Evolutionary conservation across 2,329 filamentous ascomycete genomes (phyloP).

Genomic region (Paraphaeosphaeria minitans): DNA sequence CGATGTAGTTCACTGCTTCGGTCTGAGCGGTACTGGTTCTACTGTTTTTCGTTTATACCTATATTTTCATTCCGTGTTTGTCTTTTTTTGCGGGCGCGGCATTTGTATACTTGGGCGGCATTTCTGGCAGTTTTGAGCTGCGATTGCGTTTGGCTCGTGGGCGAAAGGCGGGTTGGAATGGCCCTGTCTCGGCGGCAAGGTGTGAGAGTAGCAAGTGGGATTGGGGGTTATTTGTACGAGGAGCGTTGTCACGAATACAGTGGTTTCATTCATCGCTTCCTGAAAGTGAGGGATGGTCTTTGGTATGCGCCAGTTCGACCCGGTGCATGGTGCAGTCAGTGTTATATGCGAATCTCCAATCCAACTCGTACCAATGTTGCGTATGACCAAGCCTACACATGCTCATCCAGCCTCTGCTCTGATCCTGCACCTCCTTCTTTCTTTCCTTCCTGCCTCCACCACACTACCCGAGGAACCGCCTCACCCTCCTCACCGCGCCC

Average conservation of each 20-base stretch:
- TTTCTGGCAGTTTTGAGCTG: conserved; percentile 5
- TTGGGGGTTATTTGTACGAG: neutral
- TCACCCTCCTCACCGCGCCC: conserved; percentile 33
- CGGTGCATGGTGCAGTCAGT: too few species aligned
- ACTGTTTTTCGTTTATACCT: neutral
- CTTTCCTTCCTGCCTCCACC: neutral
- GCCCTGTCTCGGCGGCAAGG: too few species aligned
- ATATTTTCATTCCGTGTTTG: neutral
- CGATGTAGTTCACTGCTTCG: neutral
- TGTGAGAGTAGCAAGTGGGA: neutral
- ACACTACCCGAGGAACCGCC: conserved; percentile 32
- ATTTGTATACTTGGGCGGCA: conserved; percentile 1
- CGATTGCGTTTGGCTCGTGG: neutral
- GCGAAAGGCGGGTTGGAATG: neutral
- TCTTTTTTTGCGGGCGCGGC: neutral
- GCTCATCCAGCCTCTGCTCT: neutral
- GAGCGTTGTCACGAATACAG: neutral
- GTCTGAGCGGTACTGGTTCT: neutral
- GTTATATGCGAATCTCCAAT: neutral
- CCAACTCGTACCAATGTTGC: neutral
- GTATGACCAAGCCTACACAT: neutral
- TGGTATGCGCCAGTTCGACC: too few species aligned
- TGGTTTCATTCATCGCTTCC: neutral
- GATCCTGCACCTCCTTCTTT: neutral
- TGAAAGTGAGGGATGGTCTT: neutral